A percentile compares a stretch with the other conserved stretches of the same genome.
These are phyloP conservation scores for Solanum bukasovii DNA, from an alignment of 257 asterid species.

Conservation along the genomic window DNA sequence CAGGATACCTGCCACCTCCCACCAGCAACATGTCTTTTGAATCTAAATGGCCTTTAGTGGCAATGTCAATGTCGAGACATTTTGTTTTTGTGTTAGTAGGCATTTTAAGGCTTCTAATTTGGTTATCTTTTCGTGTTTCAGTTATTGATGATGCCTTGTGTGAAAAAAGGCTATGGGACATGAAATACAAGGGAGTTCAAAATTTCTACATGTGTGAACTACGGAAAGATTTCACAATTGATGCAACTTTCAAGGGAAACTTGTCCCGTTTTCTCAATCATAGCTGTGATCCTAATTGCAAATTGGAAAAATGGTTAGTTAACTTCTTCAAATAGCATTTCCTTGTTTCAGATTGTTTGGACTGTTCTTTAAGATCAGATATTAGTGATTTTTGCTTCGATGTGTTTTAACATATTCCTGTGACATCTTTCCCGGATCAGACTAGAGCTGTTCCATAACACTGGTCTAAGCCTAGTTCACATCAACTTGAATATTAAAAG, in stretches of 20 bases:
- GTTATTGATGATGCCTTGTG: slow-evolving; percentile 88
- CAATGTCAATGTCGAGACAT: neutral
- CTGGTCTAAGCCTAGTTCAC: neutral
- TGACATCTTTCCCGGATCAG: neutral
- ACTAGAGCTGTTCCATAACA: neutral
- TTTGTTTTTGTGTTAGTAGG: neutral
- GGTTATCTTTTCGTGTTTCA: slow-evolving; percentile 20
- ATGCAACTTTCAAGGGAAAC: slow-evolving; percentile 93
- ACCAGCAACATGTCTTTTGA: neutral
- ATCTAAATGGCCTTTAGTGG: neutral
- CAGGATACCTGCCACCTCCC: neutral
- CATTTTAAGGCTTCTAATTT: neutral
- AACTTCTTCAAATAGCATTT: slow-evolving; percentile 2
- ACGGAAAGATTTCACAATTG: slow-evolving; percentile 79
- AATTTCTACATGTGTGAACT: slow-evolving; percentile 96
- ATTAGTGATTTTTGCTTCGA: neutral
- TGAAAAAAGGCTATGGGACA: slow-evolving; percentile 83
- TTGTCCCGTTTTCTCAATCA: slow-evolving; percentile 85
- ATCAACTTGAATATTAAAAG: neutral
- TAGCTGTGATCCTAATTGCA: slow-evolving; percentile 89
- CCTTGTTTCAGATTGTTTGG: neutral
- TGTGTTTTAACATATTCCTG: neutral
- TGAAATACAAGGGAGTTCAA: slow-evolving; percentile 63
- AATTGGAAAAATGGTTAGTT: slow-evolving; percentile 85
- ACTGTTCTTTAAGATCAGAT: neutral